Conservation (phyloP, 768 basidiomycete species). For the Saitozyma sp. region DNA sequence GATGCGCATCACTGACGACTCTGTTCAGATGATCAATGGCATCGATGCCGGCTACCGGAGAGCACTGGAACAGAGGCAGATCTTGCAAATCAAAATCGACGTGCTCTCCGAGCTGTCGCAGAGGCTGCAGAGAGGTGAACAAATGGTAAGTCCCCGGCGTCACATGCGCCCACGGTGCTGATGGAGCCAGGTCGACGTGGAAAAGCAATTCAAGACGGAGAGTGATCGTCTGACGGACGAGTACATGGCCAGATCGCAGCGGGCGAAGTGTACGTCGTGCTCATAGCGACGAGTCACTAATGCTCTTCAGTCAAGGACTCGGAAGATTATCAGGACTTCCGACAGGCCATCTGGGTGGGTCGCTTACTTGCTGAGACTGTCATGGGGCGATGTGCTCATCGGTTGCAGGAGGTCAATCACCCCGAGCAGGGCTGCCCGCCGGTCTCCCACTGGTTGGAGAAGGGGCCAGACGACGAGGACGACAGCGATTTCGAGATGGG, state of each 20-base stretch:
- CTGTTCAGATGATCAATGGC: constrained; percentile 22
- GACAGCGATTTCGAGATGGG: constrained; percentile 90
- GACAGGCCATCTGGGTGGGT: constrained; percentile 34
- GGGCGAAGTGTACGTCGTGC: constrained; percentile 32
- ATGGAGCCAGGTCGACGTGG: constrained; percentile 23
- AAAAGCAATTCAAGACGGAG: constrained; percentile 13
- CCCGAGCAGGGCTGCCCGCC: constrained; percentile 52
- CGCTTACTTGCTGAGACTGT: background rate
- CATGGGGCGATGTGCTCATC: background rate
- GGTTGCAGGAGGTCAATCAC: constrained; percentile 1
- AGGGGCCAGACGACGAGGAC: constrained; percentile 69
- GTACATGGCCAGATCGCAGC: constrained; percentile 24
- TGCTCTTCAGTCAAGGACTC: constrained; percentile 22
- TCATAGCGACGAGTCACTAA: constrained; percentile 7
- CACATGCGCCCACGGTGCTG: background rate
- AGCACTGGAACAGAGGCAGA: constrained; percentile 17
- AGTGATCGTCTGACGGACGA: constrained; percentile 9
- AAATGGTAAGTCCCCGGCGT: constrained; percentile 18
- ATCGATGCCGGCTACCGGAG: constrained; percentile 18
- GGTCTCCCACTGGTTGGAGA: constrained; percentile 37
- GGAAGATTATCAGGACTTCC: constrained; percentile 28
- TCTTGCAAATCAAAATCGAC: constrained; percentile 20
- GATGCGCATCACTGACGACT: background rate
- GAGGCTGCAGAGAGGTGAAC: constrained; percentile 10
- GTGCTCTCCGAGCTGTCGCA: constrained; percentile 16